Evolutionary conservation across 495 filamentous ascomycete species (phyloP), one percentile per base, ranked within the genome.

Genomic region (Hypoxylon trugodes): DNA sequence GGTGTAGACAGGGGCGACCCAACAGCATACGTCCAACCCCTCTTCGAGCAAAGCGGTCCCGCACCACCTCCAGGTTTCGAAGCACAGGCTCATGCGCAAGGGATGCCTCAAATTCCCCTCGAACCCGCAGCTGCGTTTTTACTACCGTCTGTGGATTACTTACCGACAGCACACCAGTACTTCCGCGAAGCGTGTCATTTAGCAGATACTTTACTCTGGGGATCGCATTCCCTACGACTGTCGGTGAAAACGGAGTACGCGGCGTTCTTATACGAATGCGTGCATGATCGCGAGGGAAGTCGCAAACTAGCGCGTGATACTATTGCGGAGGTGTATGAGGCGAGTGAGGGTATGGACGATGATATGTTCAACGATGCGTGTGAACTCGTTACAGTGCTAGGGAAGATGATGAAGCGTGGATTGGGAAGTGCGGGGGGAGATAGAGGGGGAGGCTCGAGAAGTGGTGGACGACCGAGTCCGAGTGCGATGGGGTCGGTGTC

Each of bases 221-320:
- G 93, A 25, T 93, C 90, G 0, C 91, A 98, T 61, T 95, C 95
- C 1, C 82, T 98, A 12, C 89, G 95, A 2, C 81, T 98, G 0
- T 95, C 91, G 0, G 89, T 97, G 12, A 96, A 96, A 60, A 87
- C 96, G 8, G 95, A 98, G 74, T 95, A 93, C 71, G 85, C 88
- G n/a, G 95, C 94, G 1, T 98, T 97, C 69, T 80, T 96, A 3
- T 96, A 95, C 79, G 95, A 98, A 69, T 97, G 93, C 68, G 81
- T 93, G 6, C 90, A 95, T 67, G 93, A 98, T 60, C 76, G 82
- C 47, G 86, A 89, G 16, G 85, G 81, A 36, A 90, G 90, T 50
- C 82, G 92, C 9, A 82, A 84, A 21, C 65, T 97, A 1, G 96
- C 95, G 2, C 88, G 90, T 69, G 83, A 86, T 30, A 91, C 94